Evolutionary conservation across 139 green algal species (phyloP).

Genomic region (Pycnococcus provasolii): DNA sequence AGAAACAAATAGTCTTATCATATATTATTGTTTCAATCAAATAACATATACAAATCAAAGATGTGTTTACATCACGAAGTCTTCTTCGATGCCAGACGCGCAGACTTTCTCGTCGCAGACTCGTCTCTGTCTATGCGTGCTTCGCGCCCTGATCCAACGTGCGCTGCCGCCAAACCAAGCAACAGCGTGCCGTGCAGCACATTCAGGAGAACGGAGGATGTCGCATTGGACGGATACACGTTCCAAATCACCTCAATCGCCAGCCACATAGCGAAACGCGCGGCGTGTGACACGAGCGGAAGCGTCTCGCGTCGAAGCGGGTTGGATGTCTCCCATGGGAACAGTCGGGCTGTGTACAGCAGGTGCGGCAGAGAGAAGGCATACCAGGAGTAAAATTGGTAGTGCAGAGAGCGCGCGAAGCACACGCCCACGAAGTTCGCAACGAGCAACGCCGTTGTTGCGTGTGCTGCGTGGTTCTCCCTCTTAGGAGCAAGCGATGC

Average conservation of each 20-base stretch:
- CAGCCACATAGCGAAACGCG: slow-evolving; percentile 27
- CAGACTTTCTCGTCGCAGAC: neutral
- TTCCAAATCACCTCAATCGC: slow-evolving; percentile 53
- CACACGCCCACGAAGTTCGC: slow-evolving; percentile 67
- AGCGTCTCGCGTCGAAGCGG: neutral
- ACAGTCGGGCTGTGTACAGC: slow-evolving; percentile 42
- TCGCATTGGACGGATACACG: slow-evolving; percentile 36
- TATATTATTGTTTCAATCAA: too few relatives aligned
- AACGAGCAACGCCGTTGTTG: slow-evolving; percentile 42
- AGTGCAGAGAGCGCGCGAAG: slow-evolving; percentile 65
- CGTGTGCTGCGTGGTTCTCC: slow-evolving; percentile 16
- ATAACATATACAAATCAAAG: too few relatives aligned
- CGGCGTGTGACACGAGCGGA: neutral
- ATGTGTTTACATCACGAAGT: neutral
- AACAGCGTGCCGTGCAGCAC: slow-evolving; percentile 4
- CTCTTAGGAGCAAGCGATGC: neutral
- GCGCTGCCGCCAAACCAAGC: too few relatives aligned
- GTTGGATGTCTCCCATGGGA: neutral
- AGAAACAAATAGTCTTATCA: too few relatives aligned
- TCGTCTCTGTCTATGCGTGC: neutral
- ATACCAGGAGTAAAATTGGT: slow-evolving; percentile 80
- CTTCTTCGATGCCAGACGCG: neutral
- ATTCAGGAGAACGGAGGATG: slow-evolving; percentile 28
- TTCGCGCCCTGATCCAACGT: neutral
- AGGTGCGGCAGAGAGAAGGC: slow-evolving; percentile 55